Percentiles rank a stretch among this genome's conserved stretches.
These are phyloP conservation scores for Chaetomium sp. DNA, from an alignment of 2,329 filamentous ascomycete species.

Conservation along the genomic window DNA sequence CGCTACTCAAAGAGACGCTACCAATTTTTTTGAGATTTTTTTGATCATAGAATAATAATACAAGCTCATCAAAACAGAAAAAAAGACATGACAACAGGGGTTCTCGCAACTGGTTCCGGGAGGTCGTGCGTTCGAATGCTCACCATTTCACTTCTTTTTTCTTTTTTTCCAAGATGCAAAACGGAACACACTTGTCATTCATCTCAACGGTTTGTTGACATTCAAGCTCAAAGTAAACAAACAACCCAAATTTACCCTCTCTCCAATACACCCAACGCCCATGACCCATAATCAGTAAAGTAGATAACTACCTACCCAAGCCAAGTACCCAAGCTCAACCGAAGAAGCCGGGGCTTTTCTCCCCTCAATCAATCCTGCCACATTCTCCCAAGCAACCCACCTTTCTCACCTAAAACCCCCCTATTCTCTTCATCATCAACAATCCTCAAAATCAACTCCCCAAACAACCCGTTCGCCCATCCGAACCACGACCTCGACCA, in stretches of 20 bases:
- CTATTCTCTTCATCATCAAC: constrained; percentile 26
- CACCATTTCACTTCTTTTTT: neutral
- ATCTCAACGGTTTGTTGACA: no score
- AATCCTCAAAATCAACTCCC: constrained; percentile 34
- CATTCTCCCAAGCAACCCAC: constrained; percentile 25
- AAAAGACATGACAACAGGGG: no score
- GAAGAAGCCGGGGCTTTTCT: no score
- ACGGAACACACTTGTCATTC: neutral
- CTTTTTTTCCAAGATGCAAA: neutral
- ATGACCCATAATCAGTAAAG: no score
- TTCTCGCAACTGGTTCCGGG: no score
- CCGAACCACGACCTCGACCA: constrained; percentile 44
- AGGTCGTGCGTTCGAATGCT: constrained; percentile 2
- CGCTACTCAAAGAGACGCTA: constrained; percentile 64
- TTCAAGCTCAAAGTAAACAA: no score
- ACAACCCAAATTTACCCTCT: neutral
- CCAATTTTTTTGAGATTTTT: constrained; percentile 55
- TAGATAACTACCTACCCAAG: no score
- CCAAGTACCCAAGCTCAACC: neutral
- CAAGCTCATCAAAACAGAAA: no score
- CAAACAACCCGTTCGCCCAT: constrained; percentile 39
- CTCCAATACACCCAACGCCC: neutral
- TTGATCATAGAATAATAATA: constrained; percentile 33
- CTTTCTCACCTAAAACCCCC: constrained; percentile 14
- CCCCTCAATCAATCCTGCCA: constrained; percentile 24